phyloP scores from a whole-genome alignment of 225 moss, liverwort and hornwort genomes.

The Marchantia polymorpha region DNA sequence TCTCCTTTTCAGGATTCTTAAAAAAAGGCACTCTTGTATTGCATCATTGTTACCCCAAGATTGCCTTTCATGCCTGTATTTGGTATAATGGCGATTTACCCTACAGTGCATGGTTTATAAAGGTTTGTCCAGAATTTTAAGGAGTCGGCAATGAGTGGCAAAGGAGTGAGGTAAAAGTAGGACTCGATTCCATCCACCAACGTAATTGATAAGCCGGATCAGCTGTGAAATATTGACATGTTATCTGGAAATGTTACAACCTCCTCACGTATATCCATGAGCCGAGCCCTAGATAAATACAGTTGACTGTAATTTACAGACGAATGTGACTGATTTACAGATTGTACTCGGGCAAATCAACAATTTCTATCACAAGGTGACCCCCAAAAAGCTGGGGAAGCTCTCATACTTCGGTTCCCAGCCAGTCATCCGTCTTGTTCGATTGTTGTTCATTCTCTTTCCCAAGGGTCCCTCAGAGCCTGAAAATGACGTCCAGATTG shows the following conservation, averaged over 20 bases:
- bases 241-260: not conserved
- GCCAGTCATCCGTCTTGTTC: constrained; percentile 53
- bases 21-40: too few species aligned
- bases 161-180: too few species aligned
- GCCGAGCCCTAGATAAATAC: not conserved
- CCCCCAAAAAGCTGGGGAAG: constrained; percentile 58
- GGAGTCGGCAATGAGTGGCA: too few species aligned
- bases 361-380: not conserved
- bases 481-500: constrained; percentile 30
- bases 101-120: too few species aligned
- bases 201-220: not conserved
- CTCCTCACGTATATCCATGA: not conserved
- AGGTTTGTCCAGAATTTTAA: too few species aligned
- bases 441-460: constrained; percentile 79
- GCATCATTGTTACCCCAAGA: too few species aligned
- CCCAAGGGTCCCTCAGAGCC: constrained; percentile 79
- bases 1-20: too few species aligned
- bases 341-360: not conserved
- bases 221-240: not conserved
- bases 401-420: constrained; percentile 86
- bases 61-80: too few species aligned
- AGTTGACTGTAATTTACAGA: not conserved
- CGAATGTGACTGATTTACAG: not conserved
- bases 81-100: too few species aligned
- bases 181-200: not conserved